Conservation (phyloP, 2,329 filamentous ascomycete genomes). For the Bipolaris bicolor region DNA sequence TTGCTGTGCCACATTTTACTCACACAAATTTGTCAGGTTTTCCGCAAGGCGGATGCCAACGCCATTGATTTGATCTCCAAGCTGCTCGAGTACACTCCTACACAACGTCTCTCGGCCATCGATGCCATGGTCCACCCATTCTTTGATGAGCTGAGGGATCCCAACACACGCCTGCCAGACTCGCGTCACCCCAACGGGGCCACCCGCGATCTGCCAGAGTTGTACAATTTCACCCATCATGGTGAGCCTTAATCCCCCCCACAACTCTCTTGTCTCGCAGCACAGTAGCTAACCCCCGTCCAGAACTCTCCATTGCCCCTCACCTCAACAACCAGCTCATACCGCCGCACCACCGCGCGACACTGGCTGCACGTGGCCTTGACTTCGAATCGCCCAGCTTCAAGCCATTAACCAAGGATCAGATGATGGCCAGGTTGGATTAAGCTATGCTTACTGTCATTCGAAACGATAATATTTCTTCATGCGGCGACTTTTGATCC, state of each 20-base stretch:
- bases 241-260: conserved; percentile 64
- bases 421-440: conserved; percentile 98
- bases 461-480: conserved; percentile 52
- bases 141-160: conserved; percentile 95
- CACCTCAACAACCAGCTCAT: conserved; percentile 87
- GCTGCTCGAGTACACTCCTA: conserved; percentile 95
- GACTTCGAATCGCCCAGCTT: conserved; percentile 85
- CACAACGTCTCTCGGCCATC: conserved; percentile 88
- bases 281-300: conserved; percentile 18
- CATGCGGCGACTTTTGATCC: conserved; percentile 44
- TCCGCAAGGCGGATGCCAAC: conserved; percentile 91
- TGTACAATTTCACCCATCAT: conserved; percentile 94
- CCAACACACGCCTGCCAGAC: conserved; percentile 88
- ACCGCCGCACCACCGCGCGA: conserved; percentile 77
- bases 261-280: neutral
- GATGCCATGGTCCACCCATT: conserved; percentile 98
- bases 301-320: conserved; percentile 95
- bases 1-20: conserved; percentile 2
- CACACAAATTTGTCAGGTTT: conserved; percentile 64
- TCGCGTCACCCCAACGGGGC: conserved; percentile 86
- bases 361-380: conserved; percentile 76
- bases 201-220: conserved; percentile 78
- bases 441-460: conserved; percentile 54
- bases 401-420: conserved; percentile 85
- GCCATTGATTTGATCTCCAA: conserved; percentile 95